Evolutionary conservation across 352 stramenopile species (phyloP).

Genomic region (Vaucheria bursata): DNA sequence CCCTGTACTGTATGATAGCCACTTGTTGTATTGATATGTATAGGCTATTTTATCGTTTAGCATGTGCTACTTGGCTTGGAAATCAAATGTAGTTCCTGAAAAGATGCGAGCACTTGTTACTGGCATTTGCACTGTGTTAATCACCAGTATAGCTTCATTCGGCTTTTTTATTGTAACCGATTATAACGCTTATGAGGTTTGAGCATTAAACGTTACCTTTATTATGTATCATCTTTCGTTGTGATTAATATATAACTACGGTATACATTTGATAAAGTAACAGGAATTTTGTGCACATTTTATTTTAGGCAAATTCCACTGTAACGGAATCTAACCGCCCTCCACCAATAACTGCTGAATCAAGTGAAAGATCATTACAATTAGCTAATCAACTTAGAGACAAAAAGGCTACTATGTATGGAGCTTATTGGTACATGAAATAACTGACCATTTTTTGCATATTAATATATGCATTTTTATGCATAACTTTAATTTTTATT

Average conservation of each 20-base stretch:
- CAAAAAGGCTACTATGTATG: slow-evolving; percentile 60
- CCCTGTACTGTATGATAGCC: not conserved
- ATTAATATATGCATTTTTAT: not conserved
- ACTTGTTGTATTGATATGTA: slow-evolving; percentile 16
- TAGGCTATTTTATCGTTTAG: slow-evolving; percentile 52
- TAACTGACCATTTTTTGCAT: not conserved
- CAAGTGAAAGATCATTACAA: slow-evolving; percentile 42
- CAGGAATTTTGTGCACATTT: not conserved
- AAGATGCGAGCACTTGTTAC: slow-evolving; percentile 17
- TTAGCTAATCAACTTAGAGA: slow-evolving; percentile 26
- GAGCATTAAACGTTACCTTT: no score
- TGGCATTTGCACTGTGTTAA: slow-evolving; percentile 19
- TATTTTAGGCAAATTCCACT: slow-evolving; percentile 11
- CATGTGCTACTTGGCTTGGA: slow-evolving; percentile 54
- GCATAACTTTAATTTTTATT: not conserved
- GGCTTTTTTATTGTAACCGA: slow-evolving; percentile 51
- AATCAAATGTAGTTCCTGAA: slow-evolving; percentile 47
- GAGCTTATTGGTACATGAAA: slow-evolving; percentile 58
- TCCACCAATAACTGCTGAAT: slow-evolving; percentile 55
- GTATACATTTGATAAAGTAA: no score
- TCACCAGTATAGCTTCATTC: slow-evolving; percentile 34
- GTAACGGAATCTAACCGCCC: slow-evolving; percentile 17
- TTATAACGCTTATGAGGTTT: no score
- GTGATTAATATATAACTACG: no score
- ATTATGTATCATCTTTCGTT: no score